Conservation (phyloP, 202 grass and related monocot species). For the Dendrocalamus latiflorus region DNA sequence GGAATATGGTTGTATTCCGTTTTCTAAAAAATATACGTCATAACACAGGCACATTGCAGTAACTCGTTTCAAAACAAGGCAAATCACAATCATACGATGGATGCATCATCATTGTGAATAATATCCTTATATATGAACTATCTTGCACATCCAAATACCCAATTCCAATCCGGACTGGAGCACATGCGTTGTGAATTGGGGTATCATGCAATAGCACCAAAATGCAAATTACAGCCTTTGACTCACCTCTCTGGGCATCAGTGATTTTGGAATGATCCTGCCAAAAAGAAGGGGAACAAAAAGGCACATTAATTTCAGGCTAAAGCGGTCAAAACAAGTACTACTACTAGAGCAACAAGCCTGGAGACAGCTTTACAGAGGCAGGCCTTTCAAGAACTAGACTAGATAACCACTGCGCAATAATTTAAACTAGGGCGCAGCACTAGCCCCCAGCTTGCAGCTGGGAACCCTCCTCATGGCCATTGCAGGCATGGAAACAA, state of each 20-base stretch:
- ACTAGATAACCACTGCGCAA: slow-evolving; percentile 12
- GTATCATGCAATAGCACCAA: background rate
- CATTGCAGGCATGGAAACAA: slow-evolving; percentile 31
- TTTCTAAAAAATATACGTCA: too few species aligned
- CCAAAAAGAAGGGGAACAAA: slow-evolving; percentile 1
- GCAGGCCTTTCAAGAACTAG: slow-evolving; percentile 21
- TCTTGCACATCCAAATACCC: background rate
- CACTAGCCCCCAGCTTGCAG: background rate
- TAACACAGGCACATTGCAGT: background rate
- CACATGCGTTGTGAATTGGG: background rate
- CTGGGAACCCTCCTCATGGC: background rate
- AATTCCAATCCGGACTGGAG: background rate
- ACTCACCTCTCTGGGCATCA: slow-evolving; percentile 97
- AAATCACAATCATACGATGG: background rate
- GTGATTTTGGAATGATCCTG: slow-evolving; percentile 91
- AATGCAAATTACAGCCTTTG: slow-evolving; percentile 2
- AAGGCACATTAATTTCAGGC: slow-evolving; percentile 24
- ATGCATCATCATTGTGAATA: background rate
- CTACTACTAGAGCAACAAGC: background rate
- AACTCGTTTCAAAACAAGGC: background rate
- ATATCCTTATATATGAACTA: background rate
- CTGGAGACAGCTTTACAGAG: slow-evolving; percentile 13
- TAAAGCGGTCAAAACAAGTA: slow-evolving; percentile 45
- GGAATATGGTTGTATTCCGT: too few species aligned
- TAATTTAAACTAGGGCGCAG: background rate